These are phyloP conservation scores for Lojkania enalia DNA, from an alignment of 2,329 filamentous ascomycete species.

Conservation along the genomic window DNA sequence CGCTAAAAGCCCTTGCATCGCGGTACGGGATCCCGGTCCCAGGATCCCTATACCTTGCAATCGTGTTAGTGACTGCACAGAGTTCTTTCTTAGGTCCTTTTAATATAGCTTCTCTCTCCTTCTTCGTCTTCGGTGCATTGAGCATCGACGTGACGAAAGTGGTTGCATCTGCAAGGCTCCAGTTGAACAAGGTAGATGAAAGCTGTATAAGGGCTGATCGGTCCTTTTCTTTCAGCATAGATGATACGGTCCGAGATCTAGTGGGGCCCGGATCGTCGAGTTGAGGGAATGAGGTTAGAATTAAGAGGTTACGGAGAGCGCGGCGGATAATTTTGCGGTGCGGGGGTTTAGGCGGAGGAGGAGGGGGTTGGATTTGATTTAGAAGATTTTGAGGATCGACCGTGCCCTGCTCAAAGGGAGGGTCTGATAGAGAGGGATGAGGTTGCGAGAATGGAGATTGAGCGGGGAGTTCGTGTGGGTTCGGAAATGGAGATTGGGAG, in stretches of 20 bases:
- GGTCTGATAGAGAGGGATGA: constrained; percentile 32
- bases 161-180: constrained; percentile 34
- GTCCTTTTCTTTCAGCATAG: constrained; percentile 38
- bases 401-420: constrained; percentile 21
- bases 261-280: constrained; percentile 53
- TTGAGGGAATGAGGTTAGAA: constrained; percentile 52
- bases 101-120: constrained; percentile 42
- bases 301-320: constrained; percentile 60
- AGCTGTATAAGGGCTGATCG: constrained; percentile 60
- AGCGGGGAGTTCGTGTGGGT: constrained; percentile 32
- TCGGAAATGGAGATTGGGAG: constrained; percentile 27
- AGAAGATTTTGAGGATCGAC: constrained; percentile 25
- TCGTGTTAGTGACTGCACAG: constrained; percentile 81
- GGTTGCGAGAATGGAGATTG: constrained; percentile 27
- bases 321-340: constrained; percentile 50
- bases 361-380: constrained; percentile 26
- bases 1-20: constrained; percentile 77
- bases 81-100: constrained; percentile 35
- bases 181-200: constrained; percentile 47
- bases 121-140: constrained; percentile 51
- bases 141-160: constrained; percentile 45
- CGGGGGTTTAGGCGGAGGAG: constrained; percentile 24
- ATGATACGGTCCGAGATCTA: constrained; percentile 57
- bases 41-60: constrained; percentile 83
- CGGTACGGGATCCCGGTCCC: constrained; percentile 80